Evolutionary conservation across 768 basidiomycete species (phyloP), one percentile per base, ranked within the genome.

Genomic region (Russula emetica): DNA sequence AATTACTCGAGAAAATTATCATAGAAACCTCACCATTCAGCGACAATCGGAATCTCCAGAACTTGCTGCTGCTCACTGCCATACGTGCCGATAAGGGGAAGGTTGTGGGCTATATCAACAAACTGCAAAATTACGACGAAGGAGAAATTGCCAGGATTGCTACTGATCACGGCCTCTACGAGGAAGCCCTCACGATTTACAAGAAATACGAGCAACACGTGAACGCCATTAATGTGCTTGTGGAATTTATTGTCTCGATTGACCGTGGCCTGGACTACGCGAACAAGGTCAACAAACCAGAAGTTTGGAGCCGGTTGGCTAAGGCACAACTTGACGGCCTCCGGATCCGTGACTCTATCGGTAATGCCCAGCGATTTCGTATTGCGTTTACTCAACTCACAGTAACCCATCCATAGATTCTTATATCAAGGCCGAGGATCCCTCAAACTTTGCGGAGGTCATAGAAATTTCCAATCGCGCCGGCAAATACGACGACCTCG

Each of bases 251-350:
- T 67, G 96, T 98, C 53, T 94, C 92, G 30, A 88, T 99, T 67
- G 97, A 99, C 72, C 93, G 97, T 71, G 97, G 94, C 61, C 80
- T 93, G 69, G 93, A 97, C 58, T 99, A 92, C 68, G 97, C 97
- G 62, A 90, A 84, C 79, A 98, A 97, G 80, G 89, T 98, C 76
- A 92, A 98, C 78, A 83, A 86, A 73, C 94, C 97, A 40, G 94
- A 92, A 69, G 96, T 98, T 18, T 99, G 97, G 97, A 94, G 91
- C 69, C 78, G 97, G 57, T 83, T 99, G 67, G 97, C 92, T n/a
- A 99, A 99, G 76, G 97, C 97, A 24, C 97, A 99, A 74, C 83
- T 99, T 55, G 97, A 99, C 72, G 97, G 97, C 68, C 83, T 98
- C 56, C 92, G 97, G 49, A 92, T 99, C 78, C 98, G 98, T 77